Evolutionary conservation across 148 eudicot species (phyloP).

Genomic region (Chenopodium quinoa): DNA sequence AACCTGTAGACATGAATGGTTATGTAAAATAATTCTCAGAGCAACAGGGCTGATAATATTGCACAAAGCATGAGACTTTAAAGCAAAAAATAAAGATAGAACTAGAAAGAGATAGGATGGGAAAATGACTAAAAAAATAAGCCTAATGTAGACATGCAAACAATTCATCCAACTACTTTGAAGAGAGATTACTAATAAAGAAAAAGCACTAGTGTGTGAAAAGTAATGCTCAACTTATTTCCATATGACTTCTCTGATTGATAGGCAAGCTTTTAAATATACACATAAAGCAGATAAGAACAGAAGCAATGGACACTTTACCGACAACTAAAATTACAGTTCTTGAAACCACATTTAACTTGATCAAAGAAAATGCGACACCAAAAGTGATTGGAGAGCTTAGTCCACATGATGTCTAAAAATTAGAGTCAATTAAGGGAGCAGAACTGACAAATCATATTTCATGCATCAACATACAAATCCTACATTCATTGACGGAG

Average conservation of each 20-base stretch:
- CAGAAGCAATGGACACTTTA: not conserved
- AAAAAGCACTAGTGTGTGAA: not conserved
- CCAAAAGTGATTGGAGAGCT: not conserved
- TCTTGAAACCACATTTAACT: not conserved
- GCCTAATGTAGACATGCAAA: not conserved
- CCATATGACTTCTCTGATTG: not conserved
- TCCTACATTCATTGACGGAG: too few relatives aligned
- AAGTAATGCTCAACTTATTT: not conserved
- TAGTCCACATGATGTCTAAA: not conserved
- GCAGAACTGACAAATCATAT: too few relatives aligned
- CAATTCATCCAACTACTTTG: not conserved
- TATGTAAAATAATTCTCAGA: not conserved
- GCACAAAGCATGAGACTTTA: not conserved
- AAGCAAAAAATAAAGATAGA: not conserved
- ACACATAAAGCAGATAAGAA: not conserved
- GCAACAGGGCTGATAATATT: not conserved
- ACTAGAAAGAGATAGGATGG: not conserved
- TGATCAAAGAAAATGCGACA: not conserved
- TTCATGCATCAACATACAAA: too few relatives aligned
- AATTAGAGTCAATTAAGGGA: not conserved
- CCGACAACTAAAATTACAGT: not conserved
- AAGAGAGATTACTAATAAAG: not conserved
- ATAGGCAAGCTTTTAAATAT: not conserved
- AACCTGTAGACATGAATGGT: conserved; percentile 45
- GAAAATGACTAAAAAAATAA: not conserved